Evolutionary conservation across 2,329 filamentous ascomycete genomes (phyloP).

Genomic region (Hymenoscyphus linearis): DNA sequence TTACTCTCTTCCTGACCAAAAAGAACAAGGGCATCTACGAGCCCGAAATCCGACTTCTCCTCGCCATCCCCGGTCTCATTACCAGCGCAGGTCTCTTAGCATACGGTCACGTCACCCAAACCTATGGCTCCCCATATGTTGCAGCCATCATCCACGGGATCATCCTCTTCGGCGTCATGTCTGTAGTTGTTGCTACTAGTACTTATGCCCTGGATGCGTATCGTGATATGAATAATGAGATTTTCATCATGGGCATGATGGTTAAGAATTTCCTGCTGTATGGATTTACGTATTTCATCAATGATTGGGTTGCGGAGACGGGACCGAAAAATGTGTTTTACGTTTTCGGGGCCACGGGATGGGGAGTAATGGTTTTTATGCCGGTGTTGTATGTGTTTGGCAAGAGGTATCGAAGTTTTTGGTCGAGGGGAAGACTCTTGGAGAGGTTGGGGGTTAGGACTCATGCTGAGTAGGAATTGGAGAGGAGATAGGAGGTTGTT

Average conservation of each 20-base stretch:
- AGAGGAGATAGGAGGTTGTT: background rate
- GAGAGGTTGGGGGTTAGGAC: slow-evolving; percentile 16
- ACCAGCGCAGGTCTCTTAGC: slow-evolving; percentile 36
- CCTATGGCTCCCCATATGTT: slow-evolving; percentile 24
- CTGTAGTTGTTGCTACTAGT: slow-evolving; percentile 31
- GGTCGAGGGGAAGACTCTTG: slow-evolving; percentile 15
- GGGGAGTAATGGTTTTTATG: slow-evolving; percentile 8
- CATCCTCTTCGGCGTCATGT: slow-evolving; percentile 24
- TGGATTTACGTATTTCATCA: slow-evolving; percentile 38
- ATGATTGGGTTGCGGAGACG: slow-evolving; percentile 34
- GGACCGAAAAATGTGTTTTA: slow-evolving; percentile 35
- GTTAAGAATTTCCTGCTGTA: slow-evolving; percentile 41
- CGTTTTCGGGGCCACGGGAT: slow-evolving; percentile 30
- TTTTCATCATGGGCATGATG: slow-evolving; percentile 40
- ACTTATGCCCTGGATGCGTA: slow-evolving; percentile 37
- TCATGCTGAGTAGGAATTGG: slow-evolving; percentile 17
- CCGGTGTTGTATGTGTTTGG: slow-evolving; percentile 15
- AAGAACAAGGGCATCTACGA: slow-evolving; percentile 48
- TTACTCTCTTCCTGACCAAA: slow-evolving; percentile 40
- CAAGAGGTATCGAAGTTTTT: slow-evolving; percentile 16
- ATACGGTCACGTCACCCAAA: slow-evolving; percentile 33
- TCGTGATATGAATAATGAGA: slow-evolving; percentile 37
- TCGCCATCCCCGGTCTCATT: slow-evolving; percentile 32
- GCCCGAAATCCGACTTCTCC: slow-evolving; percentile 44
- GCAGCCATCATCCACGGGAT: slow-evolving; percentile 32